Evolutionary conservation across 148 eudicot species (phyloP), one percentile per base, ranked within the genome.

Genomic region (Simmondsia chinensis): DNA sequence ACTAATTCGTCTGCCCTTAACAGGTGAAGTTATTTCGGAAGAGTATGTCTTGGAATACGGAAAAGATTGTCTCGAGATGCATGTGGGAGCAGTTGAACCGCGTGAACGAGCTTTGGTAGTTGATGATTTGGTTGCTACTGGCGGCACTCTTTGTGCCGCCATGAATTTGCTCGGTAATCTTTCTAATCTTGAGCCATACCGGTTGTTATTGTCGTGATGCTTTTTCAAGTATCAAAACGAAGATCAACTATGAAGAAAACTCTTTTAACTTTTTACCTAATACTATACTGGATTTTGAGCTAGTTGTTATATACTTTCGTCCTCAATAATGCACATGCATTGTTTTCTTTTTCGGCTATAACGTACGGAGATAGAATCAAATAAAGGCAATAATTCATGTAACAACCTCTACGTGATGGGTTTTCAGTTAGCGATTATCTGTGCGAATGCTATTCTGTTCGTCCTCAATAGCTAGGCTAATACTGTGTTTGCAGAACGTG

Each of bases 91-190:
- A 44, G 91, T 88, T 54, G 69, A 73, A 54, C 58, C 65, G 13
- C 82, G 79, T 19, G 97, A 88, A 23, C 77, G 74, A 60, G 91
- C 94, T 46, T 50, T 87, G 58, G 75, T 87, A 7, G 94, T 87
- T 33, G 96, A 83, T 80, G 94, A 80, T 71, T 71, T 88, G 57
- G 74, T 88, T 60, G 96, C 88, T 40, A 88, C 96, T 48, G 89
- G 89, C 31, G 96, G 96, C 54, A 87, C 96, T 39, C 80, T 87
- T 20, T 76, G 77, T 82, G 96, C 96, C 0, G 96, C 96, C 22
- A 87, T 82, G 76, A 70, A 62, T 54, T 64, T 87, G 53, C 50
- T 87, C 31, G 96, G 96, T 87, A 83, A 53, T 2, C 13, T 37
- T 31, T 38, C 42, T 25, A 2, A 18, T 15, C 22, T 24, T 38